Conservation (phyloP, 345 rosid genomes). For the Turritis glabra region DNA sequence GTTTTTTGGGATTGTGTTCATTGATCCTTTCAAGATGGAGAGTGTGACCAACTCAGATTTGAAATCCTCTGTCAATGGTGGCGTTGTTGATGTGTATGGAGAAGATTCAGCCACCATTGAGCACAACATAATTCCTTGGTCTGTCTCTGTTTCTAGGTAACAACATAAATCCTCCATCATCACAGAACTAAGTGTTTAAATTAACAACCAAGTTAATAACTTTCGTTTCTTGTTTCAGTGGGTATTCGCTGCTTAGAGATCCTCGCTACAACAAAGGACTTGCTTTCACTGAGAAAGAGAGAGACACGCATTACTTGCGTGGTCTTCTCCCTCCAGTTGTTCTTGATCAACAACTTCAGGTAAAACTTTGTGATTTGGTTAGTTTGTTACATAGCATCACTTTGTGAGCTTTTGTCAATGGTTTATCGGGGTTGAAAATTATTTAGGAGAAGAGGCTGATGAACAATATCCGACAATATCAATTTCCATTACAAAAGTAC, state of each 20-base stretch:
- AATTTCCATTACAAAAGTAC: slow-evolving; percentile 78
- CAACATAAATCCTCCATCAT: background rate
- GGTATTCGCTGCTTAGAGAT: slow-evolving; percentile 75
- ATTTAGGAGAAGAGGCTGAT: slow-evolving; percentile 74
- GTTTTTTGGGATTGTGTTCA: background rate
- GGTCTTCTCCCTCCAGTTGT: slow-evolving; percentile 83
- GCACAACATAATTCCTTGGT: slow-evolving; percentile 87
- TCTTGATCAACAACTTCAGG: slow-evolving; percentile 78
- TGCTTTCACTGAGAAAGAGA: slow-evolving; percentile 78
- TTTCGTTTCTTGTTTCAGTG: slow-evolving; percentile 48
- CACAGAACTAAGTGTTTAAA: background rate
- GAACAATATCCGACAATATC: slow-evolving; percentile 64
- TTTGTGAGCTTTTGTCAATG: too few species aligned
- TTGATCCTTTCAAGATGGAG: slow-evolving; percentile 51
- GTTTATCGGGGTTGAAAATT: background rate
- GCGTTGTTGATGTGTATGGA: slow-evolving; percentile 76
- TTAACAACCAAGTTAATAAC: background rate
- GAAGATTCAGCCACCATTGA: slow-evolving; percentile 85
- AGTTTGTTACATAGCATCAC: too few species aligned
- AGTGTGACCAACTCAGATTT: slow-evolving; percentile 54
- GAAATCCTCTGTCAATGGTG: slow-evolving; percentile 58
- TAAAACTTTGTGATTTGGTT: background rate
- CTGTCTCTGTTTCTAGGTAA: slow-evolving; percentile 79
- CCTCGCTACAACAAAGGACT: slow-evolving; percentile 94
- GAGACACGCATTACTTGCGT: slow-evolving; percentile 86